Evolutionary conservation across 495 filamentous ascomycete species (phyloP), one percentile per base, ranked within the genome.

Genomic region (Aspergillus panamensis): DNA sequence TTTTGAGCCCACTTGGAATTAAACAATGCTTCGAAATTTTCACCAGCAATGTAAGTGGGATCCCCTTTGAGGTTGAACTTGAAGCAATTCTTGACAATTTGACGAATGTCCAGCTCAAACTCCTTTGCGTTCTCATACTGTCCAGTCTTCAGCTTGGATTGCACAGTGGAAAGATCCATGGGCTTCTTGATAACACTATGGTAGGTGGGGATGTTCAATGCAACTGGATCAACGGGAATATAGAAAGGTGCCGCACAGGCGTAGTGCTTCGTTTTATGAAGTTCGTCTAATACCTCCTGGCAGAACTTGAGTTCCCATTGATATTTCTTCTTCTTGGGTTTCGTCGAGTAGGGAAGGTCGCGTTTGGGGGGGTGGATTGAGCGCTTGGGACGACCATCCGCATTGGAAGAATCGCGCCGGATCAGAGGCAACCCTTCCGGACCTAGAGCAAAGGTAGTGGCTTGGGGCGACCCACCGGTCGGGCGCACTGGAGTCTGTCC

Each of bases 111-210:
- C 39, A 73, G 73, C 61, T 96, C 87, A 61, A 98, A 90, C 35
- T 97, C 94, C 69, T 89, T 89, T 6, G 86, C 81, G 51, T 80
- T 90, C 62, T 86, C 82, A 66, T 97, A 97, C 50, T 89, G 83
- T n/a, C 91, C 91, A 7, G 81, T 78, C 53, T 84, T 83, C 19
- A 96, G 78, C 71, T 96, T 96, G 49, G 77, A 73, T 52, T 78
- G 73, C 62, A 95, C 84, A 9, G 91, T 97, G 3, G 79, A 74
- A 21, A 98, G 75, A 64, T 98, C 94, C 94, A 97, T 98, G 2
- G 94, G 94, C 65, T 91, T 89, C 76, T 95, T 97, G 72, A 98
- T 89, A 62, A 97, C 74, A 62, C 87, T 91, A 69, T 92, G 91
- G 66, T 98, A 98, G 16, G 87, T 83, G 1, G 94, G 94, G 56